Percentiles rank a stretch among this genome's conserved stretches.
Conservation (phyloP, 106 monocot genomes). For the Xerophyta viscosa region DNA sequence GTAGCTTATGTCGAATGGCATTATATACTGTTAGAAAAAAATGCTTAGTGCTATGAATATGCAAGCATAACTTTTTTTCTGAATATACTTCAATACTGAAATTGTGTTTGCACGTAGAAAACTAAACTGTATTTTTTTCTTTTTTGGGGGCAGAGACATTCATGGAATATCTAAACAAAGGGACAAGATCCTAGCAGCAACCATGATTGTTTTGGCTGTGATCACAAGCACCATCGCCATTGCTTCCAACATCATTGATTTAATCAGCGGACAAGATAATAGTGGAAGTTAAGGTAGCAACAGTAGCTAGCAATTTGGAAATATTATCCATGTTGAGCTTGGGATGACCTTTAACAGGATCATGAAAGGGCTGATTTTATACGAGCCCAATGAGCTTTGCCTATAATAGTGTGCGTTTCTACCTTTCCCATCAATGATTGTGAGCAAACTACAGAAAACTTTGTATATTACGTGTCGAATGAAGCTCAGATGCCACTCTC, state of each 20-base stretch:
- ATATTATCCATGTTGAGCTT: not conserved
- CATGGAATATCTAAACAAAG: conserved; percentile 50
- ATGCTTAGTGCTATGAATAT: not conserved
- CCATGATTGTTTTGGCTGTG: conserved; percentile 61
- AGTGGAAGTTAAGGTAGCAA: not conserved
- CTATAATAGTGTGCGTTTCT: too few species aligned
- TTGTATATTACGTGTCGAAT: too few species aligned
- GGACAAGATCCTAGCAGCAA: conserved; percentile 49
- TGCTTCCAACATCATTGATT: conserved; percentile 36
- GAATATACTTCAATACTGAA: not conserved
- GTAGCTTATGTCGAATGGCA: too few species aligned
- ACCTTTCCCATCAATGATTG: too few species aligned
- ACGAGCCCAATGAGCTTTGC: not conserved
- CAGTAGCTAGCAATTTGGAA: not conserved
- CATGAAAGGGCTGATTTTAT: not conserved
- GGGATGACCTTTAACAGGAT: not conserved
- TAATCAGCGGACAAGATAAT: conserved; percentile 6
- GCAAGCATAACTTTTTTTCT: not conserved
- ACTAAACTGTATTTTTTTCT: not conserved
- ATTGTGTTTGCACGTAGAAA: not conserved
- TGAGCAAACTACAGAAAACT: too few species aligned
- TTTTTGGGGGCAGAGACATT: conserved; percentile 49
- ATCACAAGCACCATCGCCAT: conserved; percentile 65
- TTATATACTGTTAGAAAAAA: too few species aligned
- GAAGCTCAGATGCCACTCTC: too few species aligned